Base-by-base conservation (phyloP, 192 early-diverging fungal genomes). In the Coemansia sp. region DNA sequence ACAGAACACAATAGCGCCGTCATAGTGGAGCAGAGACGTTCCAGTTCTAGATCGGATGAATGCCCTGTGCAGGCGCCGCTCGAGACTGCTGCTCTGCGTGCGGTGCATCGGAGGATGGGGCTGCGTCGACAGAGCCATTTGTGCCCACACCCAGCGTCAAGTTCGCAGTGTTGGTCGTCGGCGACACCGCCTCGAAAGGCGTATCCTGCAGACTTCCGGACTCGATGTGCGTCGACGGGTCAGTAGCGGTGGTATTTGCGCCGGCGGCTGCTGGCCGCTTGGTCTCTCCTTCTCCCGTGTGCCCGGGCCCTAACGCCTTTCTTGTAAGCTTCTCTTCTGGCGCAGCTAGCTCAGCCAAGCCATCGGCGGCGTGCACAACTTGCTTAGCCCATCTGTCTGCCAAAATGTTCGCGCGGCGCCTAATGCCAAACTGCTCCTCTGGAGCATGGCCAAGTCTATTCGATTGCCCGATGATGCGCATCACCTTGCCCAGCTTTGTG, bases 401-500 rank as follows among this genome's bases (percentile, higher is more conserved):
- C 41, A 79, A 63, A 29, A 70, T 65, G 21, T 43, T 59, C 2
- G 76, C 76, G 17, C 76, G 76, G 15, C 76, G 70, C 67, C 72
- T 79, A 42, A 79, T 72, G 53, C 72, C 76, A 55, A 60, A 79
- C 32, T 22, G 14, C 36, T 79, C 76, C 32, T 72, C 66, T 1
- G 70, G 76, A 18, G 76, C 63, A 36, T 65, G 55, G 37, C 59
- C 44, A 35, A 79, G 58, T 62, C 60, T 63, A 4, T 79, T 70
- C 0, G 70, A 69, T 8, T 48, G 48, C 26, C 58, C 72, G 41
- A 82, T 76, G 41, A 75, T 69, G 48, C 72, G 71, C 80, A 82
- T 76, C 9, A 82, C 69, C 50, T 82, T 82, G 34, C 69, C 69
- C n/a, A 82, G 50, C 67, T 82, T 82, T 14, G 80, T 82, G 32